These are phyloP conservation scores for Fusarium nanum DNA, from an alignment of 2,329 filamentous ascomycete genomes.

Conservation along the genomic window DNA sequence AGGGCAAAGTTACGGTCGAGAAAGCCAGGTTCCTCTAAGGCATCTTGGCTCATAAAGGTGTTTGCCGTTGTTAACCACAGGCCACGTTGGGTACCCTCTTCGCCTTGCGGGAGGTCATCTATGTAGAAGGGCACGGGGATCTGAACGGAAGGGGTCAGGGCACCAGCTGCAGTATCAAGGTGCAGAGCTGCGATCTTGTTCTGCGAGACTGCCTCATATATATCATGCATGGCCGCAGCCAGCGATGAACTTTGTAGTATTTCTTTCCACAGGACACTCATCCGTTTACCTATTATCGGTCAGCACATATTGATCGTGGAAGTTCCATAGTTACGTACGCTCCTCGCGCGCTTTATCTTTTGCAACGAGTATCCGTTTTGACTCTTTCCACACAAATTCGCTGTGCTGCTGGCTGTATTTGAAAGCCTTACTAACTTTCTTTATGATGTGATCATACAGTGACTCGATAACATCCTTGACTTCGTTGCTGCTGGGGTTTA, in stretches of 20 bases:
- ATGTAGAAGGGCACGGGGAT: conserved; percentile 76
- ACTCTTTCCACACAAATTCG: conserved; percentile 92
- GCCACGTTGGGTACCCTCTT: conserved; percentile 76
- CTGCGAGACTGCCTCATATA: conserved; percentile 83
- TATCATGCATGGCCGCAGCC: conserved; percentile 82
- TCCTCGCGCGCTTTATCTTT: conserved; percentile 85
- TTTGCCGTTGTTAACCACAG: conserved; percentile 91
- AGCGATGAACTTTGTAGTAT: conserved; percentile 80
- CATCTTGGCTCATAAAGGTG: conserved; percentile 76
- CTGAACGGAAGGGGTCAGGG: conserved; percentile 71
- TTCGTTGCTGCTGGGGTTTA: conserved; percentile 83
- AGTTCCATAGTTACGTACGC: conserved; percentile 54
- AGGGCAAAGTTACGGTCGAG: conserved; percentile 89
- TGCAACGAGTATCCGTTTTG: conserved; percentile 81
- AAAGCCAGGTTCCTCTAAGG: conserved; percentile 72
- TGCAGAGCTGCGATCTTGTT: conserved; percentile 89
- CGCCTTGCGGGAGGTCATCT: conserved; percentile 75
- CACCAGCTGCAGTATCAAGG: conserved; percentile 71
- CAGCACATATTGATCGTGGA: background rate
- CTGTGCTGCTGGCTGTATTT: conserved; percentile 92
- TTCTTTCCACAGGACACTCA: conserved; percentile 75
- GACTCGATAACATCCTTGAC: conserved; percentile 79
- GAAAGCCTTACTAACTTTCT: conserved; percentile 91
- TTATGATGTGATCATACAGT: conserved; percentile 87
- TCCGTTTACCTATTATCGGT: conserved; percentile 61